Evolutionary conservation across 2,329 filamentous ascomycete species (phyloP).

Genomic region (Clonostachys chloroleuca): DNA sequence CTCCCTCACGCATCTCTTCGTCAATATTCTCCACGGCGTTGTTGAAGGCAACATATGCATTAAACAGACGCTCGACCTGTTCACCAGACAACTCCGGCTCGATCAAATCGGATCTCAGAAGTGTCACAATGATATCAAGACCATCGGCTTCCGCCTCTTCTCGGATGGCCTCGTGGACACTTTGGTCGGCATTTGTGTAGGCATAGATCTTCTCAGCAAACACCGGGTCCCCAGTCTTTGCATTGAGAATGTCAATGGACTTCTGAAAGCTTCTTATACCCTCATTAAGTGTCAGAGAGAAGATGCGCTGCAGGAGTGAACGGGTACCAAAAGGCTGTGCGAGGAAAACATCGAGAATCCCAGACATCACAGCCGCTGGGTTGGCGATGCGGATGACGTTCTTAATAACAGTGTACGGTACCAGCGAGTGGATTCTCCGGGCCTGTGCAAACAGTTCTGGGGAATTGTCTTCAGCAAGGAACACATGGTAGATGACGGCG

Average conservation of each 20-base stretch:
- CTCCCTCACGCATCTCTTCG: slow-evolving; percentile 81
- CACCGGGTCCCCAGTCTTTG: slow-evolving; percentile 76
- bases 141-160: slow-evolving; percentile 68
- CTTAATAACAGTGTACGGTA: slow-evolving; percentile 90
- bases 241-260: slow-evolving; percentile 72
- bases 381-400: slow-evolving; percentile 97
- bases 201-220: slow-evolving; percentile 77
- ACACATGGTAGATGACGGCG: slow-evolving; percentile 93
- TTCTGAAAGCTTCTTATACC: slow-evolving; percentile 84
- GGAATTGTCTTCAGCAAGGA: slow-evolving; percentile 96
- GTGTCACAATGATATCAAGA: slow-evolving; percentile 80
- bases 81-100: slow-evolving; percentile 65
- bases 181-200: slow-evolving; percentile 73
- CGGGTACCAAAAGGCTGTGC: slow-evolving; percentile 90
- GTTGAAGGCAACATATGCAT: slow-evolving; percentile 95
- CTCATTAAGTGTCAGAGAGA: slow-evolving; percentile 85
- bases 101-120: slow-evolving; percentile 75
- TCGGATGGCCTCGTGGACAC: slow-evolving; percentile 69
- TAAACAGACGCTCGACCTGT: slow-evolving; percentile 83
- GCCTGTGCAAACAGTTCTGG: slow-evolving; percentile 93
- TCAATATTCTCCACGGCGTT: slow-evolving; percentile 89
- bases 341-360: slow-evolving; percentile 88
- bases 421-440: slow-evolving; percentile 88
- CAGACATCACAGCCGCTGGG: slow-evolving; percentile 95
- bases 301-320: slow-evolving; percentile 90